Evolutionary conservation across 371 early-diverging fungal genomes (phyloP).

Genomic region (Apophysomyces elegans): DNA sequence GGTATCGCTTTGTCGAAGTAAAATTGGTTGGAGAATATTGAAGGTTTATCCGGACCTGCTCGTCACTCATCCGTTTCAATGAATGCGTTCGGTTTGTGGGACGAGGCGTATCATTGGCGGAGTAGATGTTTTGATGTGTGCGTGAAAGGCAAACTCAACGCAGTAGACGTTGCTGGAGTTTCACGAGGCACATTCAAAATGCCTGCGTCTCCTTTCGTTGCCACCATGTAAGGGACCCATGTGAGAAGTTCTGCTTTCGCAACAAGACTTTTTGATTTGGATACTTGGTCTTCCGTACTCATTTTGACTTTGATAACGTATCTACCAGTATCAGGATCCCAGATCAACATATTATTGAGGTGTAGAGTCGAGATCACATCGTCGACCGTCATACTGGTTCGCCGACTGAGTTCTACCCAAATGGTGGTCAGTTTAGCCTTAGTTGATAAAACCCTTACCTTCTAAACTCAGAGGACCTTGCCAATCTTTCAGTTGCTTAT

Average conservation of each 20-base stretch:
- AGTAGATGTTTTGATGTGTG: background rate
- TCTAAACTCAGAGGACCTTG: conserved; percentile 48
- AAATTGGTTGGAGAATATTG: background rate
- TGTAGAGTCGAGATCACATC: conserved; percentile 77
- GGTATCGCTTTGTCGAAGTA: background rate
- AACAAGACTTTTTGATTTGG: conserved; percentile 5
- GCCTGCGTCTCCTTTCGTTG: conserved; percentile 12
- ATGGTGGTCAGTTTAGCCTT: background rate
- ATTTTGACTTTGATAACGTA: background rate
- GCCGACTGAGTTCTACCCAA: conserved; percentile 54
- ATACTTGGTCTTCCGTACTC: background rate
- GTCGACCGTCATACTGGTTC: conserved; percentile 71
- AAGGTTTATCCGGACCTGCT: background rate
- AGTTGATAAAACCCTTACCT: conserved; percentile 23
- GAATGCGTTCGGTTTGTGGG: background rate
- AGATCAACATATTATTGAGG: conserved; percentile 53
- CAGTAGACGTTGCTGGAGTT: conserved; percentile 11
- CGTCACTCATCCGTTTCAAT: background rate
- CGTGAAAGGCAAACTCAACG: background rate
- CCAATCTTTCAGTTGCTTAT: conserved; percentile 37
- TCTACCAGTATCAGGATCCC: conserved; percentile 9
- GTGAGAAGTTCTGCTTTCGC: conserved; percentile 21
- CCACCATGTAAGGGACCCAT: conserved; percentile 23
- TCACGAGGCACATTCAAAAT: conserved; percentile 22
- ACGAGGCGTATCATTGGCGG: background rate